Conservation (phyloP, 1,284 basidiomycete genomes). For the Microbotryum saponariae region DNA sequence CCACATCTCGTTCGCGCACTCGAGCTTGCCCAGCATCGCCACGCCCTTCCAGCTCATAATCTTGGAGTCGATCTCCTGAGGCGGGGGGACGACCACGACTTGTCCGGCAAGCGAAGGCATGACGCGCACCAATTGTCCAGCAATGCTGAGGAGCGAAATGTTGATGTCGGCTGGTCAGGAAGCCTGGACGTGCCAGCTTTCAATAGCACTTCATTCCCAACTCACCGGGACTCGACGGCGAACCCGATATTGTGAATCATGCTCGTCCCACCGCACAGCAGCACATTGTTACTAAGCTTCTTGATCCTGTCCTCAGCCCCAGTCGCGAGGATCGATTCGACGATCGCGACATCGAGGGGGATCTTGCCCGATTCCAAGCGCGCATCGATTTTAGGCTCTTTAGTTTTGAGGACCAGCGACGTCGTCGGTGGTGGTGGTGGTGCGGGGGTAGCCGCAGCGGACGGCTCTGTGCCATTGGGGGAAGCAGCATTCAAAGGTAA, state of each 20-base stretch:
- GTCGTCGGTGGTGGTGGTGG: neutral
- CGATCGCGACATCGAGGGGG: conserved; percentile 88
- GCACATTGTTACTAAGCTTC: conserved; percentile 77
- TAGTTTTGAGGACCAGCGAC: neutral
- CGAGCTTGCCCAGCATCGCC: conserved; percentile 86
- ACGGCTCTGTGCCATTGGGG: neutral
- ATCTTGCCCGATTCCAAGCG: conserved; percentile 78
- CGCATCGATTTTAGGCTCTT: conserved; percentile 54
- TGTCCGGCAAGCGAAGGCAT: conserved; percentile 48
- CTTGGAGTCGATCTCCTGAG: conserved; percentile 83
- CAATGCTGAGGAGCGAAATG: conserved; percentile 7
- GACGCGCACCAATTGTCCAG: conserved; percentile 5
- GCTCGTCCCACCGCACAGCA: conserved; percentile 74
- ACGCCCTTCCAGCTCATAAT: conserved; percentile 93
- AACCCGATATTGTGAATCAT: conserved; percentile 76
- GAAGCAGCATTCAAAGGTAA: conserved; percentile 1
- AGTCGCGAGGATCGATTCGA: conserved; percentile 76
- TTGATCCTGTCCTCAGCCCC: conserved; percentile 79
- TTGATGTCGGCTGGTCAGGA: no score
- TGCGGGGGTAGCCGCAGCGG: conserved; percentile 22
- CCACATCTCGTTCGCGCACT: conserved; percentile 82
- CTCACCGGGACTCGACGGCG: conserved; percentile 43
- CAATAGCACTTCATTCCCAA: neutral
- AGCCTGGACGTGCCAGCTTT: neutral
- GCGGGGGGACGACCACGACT: conserved; percentile 80